These are phyloP conservation scores for Aegilops longissima DNA, from an alignment of 176 grass and related monocot genomes.

Conservation along the genomic window DNA sequence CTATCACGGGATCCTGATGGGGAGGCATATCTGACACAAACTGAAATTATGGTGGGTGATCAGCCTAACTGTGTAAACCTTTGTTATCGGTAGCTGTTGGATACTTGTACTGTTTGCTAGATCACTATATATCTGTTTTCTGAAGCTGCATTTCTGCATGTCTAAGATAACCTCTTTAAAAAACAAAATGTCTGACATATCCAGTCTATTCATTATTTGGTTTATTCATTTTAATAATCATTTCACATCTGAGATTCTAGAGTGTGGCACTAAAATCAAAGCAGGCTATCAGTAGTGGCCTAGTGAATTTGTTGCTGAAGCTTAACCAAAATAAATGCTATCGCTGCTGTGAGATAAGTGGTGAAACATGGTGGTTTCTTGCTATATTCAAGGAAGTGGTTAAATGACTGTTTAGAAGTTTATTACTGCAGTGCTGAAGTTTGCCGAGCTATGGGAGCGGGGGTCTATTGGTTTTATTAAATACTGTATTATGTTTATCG, in stretches of 20 bases:
- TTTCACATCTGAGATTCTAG: background rate
- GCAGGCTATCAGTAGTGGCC: background rate
- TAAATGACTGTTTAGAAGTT: background rate
- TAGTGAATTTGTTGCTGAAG: background rate
- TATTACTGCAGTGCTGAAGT: background rate
- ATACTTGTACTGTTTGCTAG: background rate
- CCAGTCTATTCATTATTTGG: conserved; percentile 2
- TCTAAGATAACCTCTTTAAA: background rate
- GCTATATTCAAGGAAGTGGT: conserved; percentile 16
- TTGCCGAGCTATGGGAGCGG: background rate
- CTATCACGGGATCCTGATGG: conserved; percentile 94
- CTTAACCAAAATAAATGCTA: conserved; percentile 10
- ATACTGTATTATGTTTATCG: background rate
- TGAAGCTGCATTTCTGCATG: background rate
- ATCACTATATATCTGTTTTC: conserved; percentile 18
- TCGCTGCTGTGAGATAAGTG: background rate
- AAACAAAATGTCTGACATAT: background rate
- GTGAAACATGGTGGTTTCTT: background rate
- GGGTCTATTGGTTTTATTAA: background rate
- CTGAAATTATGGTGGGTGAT: conserved; percentile 76
- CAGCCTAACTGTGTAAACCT: background rate
- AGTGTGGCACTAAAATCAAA: background rate
- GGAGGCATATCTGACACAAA: conserved; percentile 83
- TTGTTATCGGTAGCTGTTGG: background rate
- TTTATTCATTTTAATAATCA: conserved; percentile 4